Evolutionary conservation across 805 yeast genomes (phyloP).

Genomic region (Lachancea sp.): DNA sequence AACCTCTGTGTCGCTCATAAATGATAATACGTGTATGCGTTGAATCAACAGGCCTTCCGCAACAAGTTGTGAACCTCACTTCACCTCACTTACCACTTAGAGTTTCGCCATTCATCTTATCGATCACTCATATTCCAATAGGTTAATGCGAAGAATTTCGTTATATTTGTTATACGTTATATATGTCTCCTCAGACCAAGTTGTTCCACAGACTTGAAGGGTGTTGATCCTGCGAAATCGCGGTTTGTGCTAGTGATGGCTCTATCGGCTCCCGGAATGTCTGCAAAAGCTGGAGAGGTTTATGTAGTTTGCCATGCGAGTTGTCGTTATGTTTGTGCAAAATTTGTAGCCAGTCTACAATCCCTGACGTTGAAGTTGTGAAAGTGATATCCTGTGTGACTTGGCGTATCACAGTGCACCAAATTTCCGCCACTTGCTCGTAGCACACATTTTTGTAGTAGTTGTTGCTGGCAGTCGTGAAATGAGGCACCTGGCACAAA

Average conservation of each 20-base stretch:
- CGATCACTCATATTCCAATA: background rate
- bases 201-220: constrained; percentile 8
- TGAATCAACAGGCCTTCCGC: no score
- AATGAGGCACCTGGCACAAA: constrained; percentile 28
- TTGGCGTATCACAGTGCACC: constrained; percentile 29
- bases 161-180: background rate
- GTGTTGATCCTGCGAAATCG: constrained; percentile 8
- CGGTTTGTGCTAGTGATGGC: constrained; percentile 1
- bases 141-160: background rate
- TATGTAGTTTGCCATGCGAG: constrained; percentile 21
- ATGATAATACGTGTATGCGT: no score
- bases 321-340: constrained; percentile 22
- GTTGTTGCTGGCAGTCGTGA: constrained; percentile 30
- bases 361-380: constrained; percentile 14
- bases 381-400: constrained; percentile 21
- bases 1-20: no score
- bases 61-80: no score
- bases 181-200: constrained; percentile 2
- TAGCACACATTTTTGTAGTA: constrained; percentile 33
- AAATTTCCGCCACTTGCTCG: constrained; percentile 31
- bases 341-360: constrained; percentile 19
- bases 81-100: no score
- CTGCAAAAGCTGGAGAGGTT: constrained; percentile 25
- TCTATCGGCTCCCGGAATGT: constrained; percentile 6
- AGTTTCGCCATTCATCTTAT: no score